These are phyloP conservation scores for Kwoniella botswanensis DNA, from an alignment of 768 basidiomycete species.

Conservation along the genomic window DNA sequence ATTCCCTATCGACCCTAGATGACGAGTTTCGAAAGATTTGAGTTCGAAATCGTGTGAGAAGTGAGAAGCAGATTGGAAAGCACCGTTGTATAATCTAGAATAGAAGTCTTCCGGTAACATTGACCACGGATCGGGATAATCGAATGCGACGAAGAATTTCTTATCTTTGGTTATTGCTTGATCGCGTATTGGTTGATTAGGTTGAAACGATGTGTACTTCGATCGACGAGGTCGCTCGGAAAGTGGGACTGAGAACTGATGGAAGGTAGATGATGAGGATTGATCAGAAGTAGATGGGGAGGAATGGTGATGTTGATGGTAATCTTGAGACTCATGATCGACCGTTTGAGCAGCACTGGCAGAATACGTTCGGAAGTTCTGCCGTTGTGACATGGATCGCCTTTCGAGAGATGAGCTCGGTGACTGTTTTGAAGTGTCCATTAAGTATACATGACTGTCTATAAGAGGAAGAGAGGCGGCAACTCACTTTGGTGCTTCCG, in stretches of 20 bases:
- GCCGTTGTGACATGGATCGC: not conserved
- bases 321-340: constrained; percentile 11
- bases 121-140: constrained; percentile 21
- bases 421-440: not conserved
- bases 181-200: constrained; percentile 5
- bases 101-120: constrained; percentile 8
- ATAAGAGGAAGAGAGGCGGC: not conserved
- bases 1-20: constrained; percentile 14
- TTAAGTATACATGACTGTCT: not conserved
- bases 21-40: not conserved
- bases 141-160: constrained; percentile 11
- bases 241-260: not conserved
- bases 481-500: not conserved
- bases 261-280: constrained; percentile 1
- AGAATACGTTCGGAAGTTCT: constrained; percentile 12
- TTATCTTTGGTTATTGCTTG: constrained; percentile 10
- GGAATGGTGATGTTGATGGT: constrained; percentile 4
- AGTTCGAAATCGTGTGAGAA: constrained; percentile 24
- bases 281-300: not conserved
- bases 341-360: constrained; percentile 21
- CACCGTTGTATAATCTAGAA: constrained; percentile 15
- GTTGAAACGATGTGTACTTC: not conserved
- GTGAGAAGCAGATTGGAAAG: constrained; percentile 26
- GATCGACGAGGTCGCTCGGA: not conserved
- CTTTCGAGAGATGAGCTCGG: constrained; percentile 4